Percentiles rank a stretch among this genome's conserved stretches.
phyloP scores from a whole-genome alignment of 2,329 filamentous ascomycete genomes.

The Fusarium sp. region DNA sequence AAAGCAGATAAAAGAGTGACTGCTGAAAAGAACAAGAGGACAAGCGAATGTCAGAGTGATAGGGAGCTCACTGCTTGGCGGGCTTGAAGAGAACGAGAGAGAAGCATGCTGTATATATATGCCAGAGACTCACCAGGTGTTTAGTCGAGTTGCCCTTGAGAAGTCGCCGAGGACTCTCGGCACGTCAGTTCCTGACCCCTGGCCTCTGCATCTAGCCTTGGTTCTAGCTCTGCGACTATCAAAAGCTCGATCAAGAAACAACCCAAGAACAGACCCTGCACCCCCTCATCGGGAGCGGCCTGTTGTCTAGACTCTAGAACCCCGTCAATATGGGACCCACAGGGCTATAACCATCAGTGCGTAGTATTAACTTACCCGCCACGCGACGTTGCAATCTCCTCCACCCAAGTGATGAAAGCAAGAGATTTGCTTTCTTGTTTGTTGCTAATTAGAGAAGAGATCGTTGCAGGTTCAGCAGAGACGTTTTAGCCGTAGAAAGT shows the following conservation, averaged over 20 bases:
- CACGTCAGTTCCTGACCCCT: constrained; percentile 32
- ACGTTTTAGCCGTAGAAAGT: not conserved
- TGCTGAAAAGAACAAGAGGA: constrained; percentile 20
- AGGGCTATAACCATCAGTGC: constrained; percentile 6
- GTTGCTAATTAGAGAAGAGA: constrained; percentile 8
- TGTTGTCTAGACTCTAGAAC: constrained; percentile 31
- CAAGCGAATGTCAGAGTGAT: constrained; percentile 24
- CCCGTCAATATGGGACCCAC: constrained; percentile 8
- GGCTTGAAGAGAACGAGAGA: not conserved
- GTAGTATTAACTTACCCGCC: constrained; percentile 13
- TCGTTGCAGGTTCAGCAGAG: constrained; percentile 7
- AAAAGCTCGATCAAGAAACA: constrained; percentile 10
- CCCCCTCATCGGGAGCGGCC: constrained; percentile 11
- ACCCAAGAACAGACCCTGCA: constrained; percentile 21
- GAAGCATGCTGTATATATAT: constrained; percentile 24
- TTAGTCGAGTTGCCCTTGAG: not conserved
- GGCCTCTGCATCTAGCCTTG: constrained; percentile 18
- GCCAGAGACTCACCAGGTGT: not conserved
- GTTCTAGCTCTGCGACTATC: constrained; percentile 10
- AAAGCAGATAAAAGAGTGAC: constrained; percentile 11
- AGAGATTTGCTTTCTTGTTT: not conserved
- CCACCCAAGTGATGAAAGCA: not conserved
- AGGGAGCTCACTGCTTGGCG: constrained; percentile 3
- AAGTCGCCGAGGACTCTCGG: constrained; percentile 35
- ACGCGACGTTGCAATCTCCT: constrained; percentile 14